Conservation (phyloP, 495 filamentous ascomycete genomes). For the Cryomyces minteri region DNA sequence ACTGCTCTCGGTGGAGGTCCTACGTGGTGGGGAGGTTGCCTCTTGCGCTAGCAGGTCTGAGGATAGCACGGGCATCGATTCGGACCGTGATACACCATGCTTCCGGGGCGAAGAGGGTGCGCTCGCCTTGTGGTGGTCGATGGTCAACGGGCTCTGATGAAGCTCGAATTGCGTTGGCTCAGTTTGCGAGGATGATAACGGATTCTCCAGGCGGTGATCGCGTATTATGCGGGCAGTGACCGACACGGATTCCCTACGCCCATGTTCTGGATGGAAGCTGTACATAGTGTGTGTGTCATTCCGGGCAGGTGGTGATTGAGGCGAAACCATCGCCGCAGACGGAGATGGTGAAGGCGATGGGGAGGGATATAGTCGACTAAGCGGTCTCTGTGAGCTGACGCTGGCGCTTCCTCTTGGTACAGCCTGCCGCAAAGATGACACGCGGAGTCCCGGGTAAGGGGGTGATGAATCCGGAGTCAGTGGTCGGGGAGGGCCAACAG, state of each 20-base stretch:
- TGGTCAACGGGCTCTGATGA: slow-evolving; percentile 51
- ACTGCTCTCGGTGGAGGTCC: slow-evolving; percentile 20
- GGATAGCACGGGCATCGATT: too few relatives aligned
- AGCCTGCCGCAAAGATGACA: slow-evolving; percentile 7
- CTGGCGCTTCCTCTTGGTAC: too few relatives aligned
- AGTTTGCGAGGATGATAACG: slow-evolving; percentile 20
- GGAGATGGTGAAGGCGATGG: too few relatives aligned
- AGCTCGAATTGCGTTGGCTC: slow-evolving; percentile 35
- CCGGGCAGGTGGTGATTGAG: slow-evolving; percentile 15
- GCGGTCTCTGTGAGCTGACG: too few relatives aligned
- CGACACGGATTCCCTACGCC: slow-evolving; percentile 51
- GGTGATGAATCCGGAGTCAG: too few relatives aligned
- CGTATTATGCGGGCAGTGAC: slow-evolving; percentile 66
- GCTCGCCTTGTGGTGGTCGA: slow-evolving; percentile 41
- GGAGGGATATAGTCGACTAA: too few relatives aligned
- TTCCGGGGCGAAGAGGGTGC: too few relatives aligned
- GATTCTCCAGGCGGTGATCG: slow-evolving; percentile 24
- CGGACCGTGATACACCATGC: too few relatives aligned
- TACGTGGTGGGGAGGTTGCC: slow-evolving; percentile 7
- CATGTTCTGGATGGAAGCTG: slow-evolving; percentile 9
- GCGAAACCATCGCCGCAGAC: not conserved
- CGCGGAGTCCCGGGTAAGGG: slow-evolving; percentile 4
- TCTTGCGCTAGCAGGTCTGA: too few relatives aligned
- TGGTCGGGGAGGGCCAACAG: too few relatives aligned
- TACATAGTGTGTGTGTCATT: slow-evolving; percentile 5